Evolutionary conservation across 352 stramenopile species (phyloP), one percentile per base, ranked within the genome.

Genomic region (Phytopythium kandeliae): DNA sequence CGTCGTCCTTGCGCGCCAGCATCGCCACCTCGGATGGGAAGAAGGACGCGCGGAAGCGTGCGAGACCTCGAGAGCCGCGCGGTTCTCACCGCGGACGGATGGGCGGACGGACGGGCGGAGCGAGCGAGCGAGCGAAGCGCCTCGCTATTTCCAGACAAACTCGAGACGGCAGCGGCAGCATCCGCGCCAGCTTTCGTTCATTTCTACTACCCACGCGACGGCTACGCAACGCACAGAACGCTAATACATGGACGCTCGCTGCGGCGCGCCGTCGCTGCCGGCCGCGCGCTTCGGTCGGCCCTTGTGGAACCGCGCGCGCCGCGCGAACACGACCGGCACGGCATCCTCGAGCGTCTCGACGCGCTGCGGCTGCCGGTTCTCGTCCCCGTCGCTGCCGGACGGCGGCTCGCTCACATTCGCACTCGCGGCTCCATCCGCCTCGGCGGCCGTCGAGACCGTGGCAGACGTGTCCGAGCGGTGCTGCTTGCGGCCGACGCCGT

Each of bases 281-380:
- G 58, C 54, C 13, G 59, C 42, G 44, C 51, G 25, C 30, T 44
- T 44, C 28, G 60, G 16, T 34, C 56, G 46, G 55, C 63, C 50
- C 35, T 69, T 71, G 35, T 57, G 48, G 36, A 77, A 79, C 0
- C 30, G 41, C 21, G 58, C 56, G n/a, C 65, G 71, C 22, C 43
- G 65, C 1, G 63, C 63, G 52, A 60, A 74, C 30, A 64, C 57
- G 3, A 77, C 50, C 2, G 50, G 57, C 11, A 63, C 52, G 38
- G 57, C 48, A 15, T 62, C 65, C 10, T 62, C 56, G 41, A 49
- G 25, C 16, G 57, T 41, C 46, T 52, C 46, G 46, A 24, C 21
- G 2, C 31, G 15, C 19, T 40, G 31, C 8, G 46, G 46, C 1
- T 28, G 17, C 28, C 28, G 28, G 28, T 9, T 4, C 28, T 31